These are phyloP conservation scores for Pseudonitzschia delicatissima DNA, from an alignment of 108 stramenopile genomes.

Conservation along the genomic window DNA sequence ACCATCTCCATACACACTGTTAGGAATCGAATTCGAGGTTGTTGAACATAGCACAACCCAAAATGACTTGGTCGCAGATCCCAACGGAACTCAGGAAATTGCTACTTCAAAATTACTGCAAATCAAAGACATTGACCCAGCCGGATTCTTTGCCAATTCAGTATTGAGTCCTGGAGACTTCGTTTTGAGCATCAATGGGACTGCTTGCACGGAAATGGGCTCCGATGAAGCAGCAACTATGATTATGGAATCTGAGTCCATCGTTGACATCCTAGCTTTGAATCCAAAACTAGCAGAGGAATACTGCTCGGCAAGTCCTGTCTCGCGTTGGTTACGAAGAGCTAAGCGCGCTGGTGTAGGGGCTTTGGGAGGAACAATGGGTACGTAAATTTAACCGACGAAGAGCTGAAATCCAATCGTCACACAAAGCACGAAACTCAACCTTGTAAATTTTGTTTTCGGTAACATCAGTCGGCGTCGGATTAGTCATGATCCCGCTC, in stretches of 20 bases:
- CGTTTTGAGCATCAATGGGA: slow-evolving; percentile 27
- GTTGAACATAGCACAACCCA: slow-evolving; percentile 3
- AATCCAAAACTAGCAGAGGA: slow-evolving; percentile 7
- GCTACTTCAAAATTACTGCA: slow-evolving; percentile 15
- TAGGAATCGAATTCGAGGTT: slow-evolving; percentile 24
- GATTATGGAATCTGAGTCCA: slow-evolving; percentile 14
- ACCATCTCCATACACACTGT: slow-evolving; percentile 1
- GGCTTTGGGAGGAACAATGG: slow-evolving; percentile 26
- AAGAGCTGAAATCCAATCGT: no score
- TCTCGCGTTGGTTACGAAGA: slow-evolving; percentile 19
- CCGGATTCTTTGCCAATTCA: slow-evolving; percentile 18
- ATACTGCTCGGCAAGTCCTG: neutral
- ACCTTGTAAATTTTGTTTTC: no score
- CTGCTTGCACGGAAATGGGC: slow-evolving; percentile 9
- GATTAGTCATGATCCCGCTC: slow-evolving; percentile 30
- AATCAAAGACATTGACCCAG: slow-evolving; percentile 13
- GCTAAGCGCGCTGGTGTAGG: slow-evolving; percentile 28
- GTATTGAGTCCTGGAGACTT: slow-evolving; percentile 23
- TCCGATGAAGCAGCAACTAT: slow-evolving; percentile 18
- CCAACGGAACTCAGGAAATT: neutral
- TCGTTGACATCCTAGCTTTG: slow-evolving; percentile 23
- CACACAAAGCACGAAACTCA: no score
- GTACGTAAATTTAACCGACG: neutral
- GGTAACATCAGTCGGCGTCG: slow-evolving; percentile 28
- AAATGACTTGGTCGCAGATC: neutral